Conservation (phyloP, 208 protist species). For the Giardia muris region DNA sequence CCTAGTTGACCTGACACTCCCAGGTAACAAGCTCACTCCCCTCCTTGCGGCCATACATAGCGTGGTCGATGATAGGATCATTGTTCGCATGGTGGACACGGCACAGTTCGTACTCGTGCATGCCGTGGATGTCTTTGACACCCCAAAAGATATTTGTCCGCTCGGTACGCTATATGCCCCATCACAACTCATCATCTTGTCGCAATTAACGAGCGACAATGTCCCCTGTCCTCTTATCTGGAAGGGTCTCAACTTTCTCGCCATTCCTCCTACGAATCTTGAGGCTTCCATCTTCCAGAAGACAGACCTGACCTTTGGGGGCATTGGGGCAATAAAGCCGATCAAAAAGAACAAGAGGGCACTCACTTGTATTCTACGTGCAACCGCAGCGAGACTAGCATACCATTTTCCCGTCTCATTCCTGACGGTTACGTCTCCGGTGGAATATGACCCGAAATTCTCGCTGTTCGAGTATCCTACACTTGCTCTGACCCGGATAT, state of each 20-base stretch:
- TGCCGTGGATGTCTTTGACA: neutral
- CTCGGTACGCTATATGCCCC: neutral
- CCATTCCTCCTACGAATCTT: too few species aligned
- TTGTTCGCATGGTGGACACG: too few species aligned
- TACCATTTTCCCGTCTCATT: neutral
- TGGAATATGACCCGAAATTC: neutral
- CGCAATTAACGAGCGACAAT: neutral
- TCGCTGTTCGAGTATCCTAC: neutral
- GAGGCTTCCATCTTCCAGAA: too few species aligned
- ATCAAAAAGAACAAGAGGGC: neutral
- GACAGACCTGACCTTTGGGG: too few species aligned
- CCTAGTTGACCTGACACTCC: too few species aligned
- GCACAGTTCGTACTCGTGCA: neutral
- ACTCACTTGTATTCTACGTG: neutral
- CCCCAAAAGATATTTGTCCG: neutral
- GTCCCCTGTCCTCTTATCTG: neutral
- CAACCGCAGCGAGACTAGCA: neutral
- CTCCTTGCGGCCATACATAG: too few species aligned
- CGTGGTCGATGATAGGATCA: too few species aligned
- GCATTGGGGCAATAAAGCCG: neutral
- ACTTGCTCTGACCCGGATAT: neutral
- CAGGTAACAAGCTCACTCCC: too few species aligned
- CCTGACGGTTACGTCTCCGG: neutral
- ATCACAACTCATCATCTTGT: neutral
- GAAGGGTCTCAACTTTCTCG: neutral